phyloP scores from a whole-genome alignment of 768 basidiomycete genomes.

The Sporobolomyces phaffii region DNA sequence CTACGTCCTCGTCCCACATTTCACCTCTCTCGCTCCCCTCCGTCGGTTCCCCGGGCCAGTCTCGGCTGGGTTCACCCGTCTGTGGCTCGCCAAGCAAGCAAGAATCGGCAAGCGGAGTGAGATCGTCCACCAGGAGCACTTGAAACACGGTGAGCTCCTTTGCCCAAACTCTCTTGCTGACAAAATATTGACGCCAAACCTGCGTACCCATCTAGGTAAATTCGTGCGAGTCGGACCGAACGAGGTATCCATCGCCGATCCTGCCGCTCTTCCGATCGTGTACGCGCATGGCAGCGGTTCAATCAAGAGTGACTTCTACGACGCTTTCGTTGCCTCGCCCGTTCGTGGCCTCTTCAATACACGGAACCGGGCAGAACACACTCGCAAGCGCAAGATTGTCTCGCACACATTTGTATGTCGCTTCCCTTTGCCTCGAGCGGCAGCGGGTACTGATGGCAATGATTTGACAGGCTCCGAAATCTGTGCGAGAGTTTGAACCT shows the following conservation, averaged over 20 bases:
- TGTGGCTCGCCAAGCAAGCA: conserved; percentile 64
- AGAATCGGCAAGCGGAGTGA: conserved; percentile 71
- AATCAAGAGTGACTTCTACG: conserved; percentile 67
- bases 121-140: conserved; percentile 64
- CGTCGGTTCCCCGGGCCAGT: conserved; percentile 63
- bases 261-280: conserved; percentile 65
- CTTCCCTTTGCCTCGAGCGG: no score
- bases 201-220: no score
- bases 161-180: background rate
- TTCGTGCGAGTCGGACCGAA: conserved; percentile 37
- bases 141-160: conserved; percentile 58
- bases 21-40: conserved; percentile 57
- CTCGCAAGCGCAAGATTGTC: conserved; percentile 85
- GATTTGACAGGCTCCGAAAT: conserved; percentile 62
- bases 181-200: no score
- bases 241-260: conserved; percentile 64
- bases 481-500: conserved; percentile 77
- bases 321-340: conserved; percentile 2
- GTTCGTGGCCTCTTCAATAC: conserved; percentile 45
- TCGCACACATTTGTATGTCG: conserved; percentile 47
- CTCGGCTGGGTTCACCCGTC: conserved; percentile 63
- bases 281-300: conserved; percentile 83
- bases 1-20: conserved; percentile 52
- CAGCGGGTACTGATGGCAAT: no score
- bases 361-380: conserved; percentile 55